Evolutionary conservation across 108 stramenopile genomes (phyloP), one percentile per base, ranked within the genome.

Genomic region (Nannochloropsis oceanica): DNA sequence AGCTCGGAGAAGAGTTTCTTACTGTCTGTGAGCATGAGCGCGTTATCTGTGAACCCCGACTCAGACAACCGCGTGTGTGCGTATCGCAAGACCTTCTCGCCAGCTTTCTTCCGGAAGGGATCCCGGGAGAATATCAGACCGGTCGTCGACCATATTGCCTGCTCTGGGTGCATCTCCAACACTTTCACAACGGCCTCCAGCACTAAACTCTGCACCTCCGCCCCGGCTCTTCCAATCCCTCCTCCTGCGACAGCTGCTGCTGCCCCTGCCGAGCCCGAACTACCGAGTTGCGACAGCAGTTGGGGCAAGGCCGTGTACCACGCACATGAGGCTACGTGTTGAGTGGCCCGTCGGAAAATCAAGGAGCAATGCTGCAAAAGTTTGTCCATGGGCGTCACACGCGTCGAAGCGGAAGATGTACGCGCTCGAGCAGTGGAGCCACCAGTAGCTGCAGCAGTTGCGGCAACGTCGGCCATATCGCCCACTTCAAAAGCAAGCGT

Each of bases 221-320:
- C 85, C n/a, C 59, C 59, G 22, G 0, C 59, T 73, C 0, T n/a
- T 73, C 59, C 59, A 2, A 7, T 10, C 5, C 34, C 34, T 34
- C 34, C 34, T 34, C 34, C 34, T 34, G 34, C 5, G 34, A 34
- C 34, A 34, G 34, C 34, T 34, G 34, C 5, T 18, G 59, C 59
- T 73, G 22, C 59, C 2, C 18, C 59, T n/a, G 59, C 59, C 9
- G 59, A 18, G 59, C 59, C 59, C 18, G 24, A 9, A 43, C 27
- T 18, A 80, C 44, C 44, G 27, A 84, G n/a, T 79, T 87, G 86
- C 26, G 89, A 90, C 25, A 89, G 85, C 25, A 90, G 88, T 73
- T 90, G 89, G 43, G 89, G 89, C 34, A 90, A 82, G 26, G 84
- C 84, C 34, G 89, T 87, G 89, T 89, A 90, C 89, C 89, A 90